Evolutionary conservation across 1,284 basidiomycete genomes (phyloP), one percentile per base, ranked within the genome.

Genomic region (Irpex rosettiformis): DNA sequence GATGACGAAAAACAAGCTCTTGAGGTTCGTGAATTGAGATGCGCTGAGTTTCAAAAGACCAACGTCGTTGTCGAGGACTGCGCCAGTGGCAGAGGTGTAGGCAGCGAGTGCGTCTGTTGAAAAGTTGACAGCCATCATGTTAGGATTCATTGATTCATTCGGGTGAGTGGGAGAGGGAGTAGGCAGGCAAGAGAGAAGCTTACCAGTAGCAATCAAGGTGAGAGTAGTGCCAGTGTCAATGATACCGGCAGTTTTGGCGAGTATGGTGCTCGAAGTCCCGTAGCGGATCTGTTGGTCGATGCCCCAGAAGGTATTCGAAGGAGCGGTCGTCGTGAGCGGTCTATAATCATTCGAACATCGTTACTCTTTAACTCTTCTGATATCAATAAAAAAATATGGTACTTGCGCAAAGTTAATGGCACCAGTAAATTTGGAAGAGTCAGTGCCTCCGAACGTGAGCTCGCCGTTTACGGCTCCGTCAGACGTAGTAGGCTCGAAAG

Each of bases 381-480:
- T 22, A n/a, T 7, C 22, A 21, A 13, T 40, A 16, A 42, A 16
- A 45, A 2, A 61, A 62, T 3, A 62, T 33, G 22, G 27, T 18
- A 61, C 67, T 56, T 37, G 69, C 65, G 63, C 63, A 52, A 63
- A 85, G 53, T 66, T 69, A 57, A 86, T 70, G 8, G 71, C 58
- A 10, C 81, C 79, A 22, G 76, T 79, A 71, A 77, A 79, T 68
- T 81, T 83, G 65, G 62, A 71, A 22, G 72, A 58, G 64, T 84
- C 81, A 47, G 72, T 72, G 45, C 79, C 80, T 61, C 83, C 83
- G 70, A 75, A 72, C n/a, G 70, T 69, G 24, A 74, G 63, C 64
- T 72, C 69, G 33, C 66, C 71, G 57, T 70, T 72, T 16, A 63
- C 61, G 48, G 47, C 24, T 6, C 52, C 18, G 1, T 61, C 59